Evolutionary conservation across 441 rosid species (phyloP).

Genomic region (Populus hybrid): DNA sequence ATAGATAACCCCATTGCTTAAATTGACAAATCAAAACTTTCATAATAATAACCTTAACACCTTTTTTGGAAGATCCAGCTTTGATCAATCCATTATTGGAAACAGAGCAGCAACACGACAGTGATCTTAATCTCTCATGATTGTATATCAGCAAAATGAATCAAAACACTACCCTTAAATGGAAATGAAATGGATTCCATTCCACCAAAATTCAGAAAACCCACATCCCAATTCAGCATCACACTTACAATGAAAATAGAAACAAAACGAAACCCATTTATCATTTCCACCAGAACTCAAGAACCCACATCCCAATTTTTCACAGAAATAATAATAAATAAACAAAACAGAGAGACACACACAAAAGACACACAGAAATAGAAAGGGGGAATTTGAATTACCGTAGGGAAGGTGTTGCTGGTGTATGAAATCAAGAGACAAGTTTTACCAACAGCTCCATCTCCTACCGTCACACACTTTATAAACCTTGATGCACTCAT

Average conservation of each 20-base stretch:
- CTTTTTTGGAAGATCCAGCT: neutral
- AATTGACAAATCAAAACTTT: neutral
- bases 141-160: neutral
- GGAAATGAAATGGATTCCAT: neutral
- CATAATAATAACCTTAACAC: neutral
- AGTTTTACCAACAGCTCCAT: conserved; percentile 95
- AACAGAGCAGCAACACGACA: neutral
- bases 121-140: neutral
- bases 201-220: neutral
- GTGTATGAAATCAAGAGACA: conserved; percentile 94
- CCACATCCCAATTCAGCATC: neutral
- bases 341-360: neutral
- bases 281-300: neutral
- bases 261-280: neutral
- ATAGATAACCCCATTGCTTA: neutral
- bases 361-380: neutral
- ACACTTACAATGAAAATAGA: neutral
- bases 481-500: conserved; percentile 97
- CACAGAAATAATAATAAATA: neutral
- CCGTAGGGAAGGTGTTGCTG: conserved; percentile 98
- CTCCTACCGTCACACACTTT: conserved; percentile 98
- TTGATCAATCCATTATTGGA: neutral
- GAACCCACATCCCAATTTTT: neutral
- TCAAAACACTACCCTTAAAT: conserved; percentile 1
- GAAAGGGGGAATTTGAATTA: conserved; percentile 12